Base-by-base conservation (phyloP, 2,329 filamentous ascomycete species). In the Venturia asperata region DNA sequence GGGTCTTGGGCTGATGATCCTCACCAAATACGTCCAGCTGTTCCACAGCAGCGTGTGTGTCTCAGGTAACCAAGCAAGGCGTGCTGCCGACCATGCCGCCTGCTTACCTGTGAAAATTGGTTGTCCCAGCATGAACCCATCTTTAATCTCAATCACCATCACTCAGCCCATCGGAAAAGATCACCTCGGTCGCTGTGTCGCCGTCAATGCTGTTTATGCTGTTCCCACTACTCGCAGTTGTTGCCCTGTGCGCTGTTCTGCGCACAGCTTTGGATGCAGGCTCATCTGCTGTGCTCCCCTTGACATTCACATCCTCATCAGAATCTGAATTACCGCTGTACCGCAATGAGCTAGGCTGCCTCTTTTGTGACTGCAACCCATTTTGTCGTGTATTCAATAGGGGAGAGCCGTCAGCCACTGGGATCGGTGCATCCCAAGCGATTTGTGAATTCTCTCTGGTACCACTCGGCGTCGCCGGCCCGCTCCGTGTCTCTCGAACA, bases 391-490 rank as follows among this genome's bases (percentile, higher is more conserved):
- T 19, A 15, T 62, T n/a, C 30, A 37, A 58, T 19, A 37, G 27
- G 27, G 52, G 52, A 37, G 52, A 37, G n/a, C 19, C 30, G 52
- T 58, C 52, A 58, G 52, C 52, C 52, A 58, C 52, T 17, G 52
- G 37, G 52, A 58, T 58, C 52, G 52, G 52, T 34, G 52, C 37
- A 37, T 58, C 63, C 63, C 63, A 64, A 41, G 21, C 49, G 24
- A 64, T 27, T 21, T 39, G 64, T 39, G 39, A 56, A 49, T 62
- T 65, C 41, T 65, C 64, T 37, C 77, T 70, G 17, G 73, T 75
- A 0, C 78, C 78, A 30, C 74, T 75, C 0, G 78, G 78, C 13
- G 78, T 79, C 1, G 77, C 75, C 34, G 78, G 77, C 0, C 77
- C 75, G 39, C 77, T 79, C 67, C 78, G 77, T 10, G 76, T 78